These are phyloP conservation scores for Botrytis cinerea DNA, from an alignment of 2,329 filamentous ascomycete genomes.

Conservation along the genomic window DNA sequence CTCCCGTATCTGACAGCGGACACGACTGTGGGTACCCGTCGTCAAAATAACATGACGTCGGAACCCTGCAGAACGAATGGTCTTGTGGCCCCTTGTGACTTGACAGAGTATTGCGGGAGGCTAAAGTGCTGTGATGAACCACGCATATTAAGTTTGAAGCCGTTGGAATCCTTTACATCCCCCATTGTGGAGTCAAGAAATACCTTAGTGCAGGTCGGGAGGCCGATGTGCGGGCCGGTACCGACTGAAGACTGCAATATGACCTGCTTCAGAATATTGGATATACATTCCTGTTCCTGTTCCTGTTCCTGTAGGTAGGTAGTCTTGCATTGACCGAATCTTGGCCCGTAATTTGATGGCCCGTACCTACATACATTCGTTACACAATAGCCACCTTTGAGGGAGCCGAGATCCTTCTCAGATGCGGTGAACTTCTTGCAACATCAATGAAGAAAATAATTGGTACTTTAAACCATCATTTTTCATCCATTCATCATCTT, in stretches of 20 bases:
- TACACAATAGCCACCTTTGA: conserved; percentile 10
- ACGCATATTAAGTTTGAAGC: conserved; percentile 24
- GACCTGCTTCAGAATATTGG: background rate
- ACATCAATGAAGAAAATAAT: background rate
- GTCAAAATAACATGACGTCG: conserved; percentile 37
- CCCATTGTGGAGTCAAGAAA: conserved; percentile 24
- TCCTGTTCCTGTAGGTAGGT: conserved; percentile 12
- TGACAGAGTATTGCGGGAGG: conserved; percentile 12
- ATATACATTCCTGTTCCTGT: conserved; percentile 7
- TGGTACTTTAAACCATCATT: background rate
- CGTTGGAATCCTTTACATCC: conserved; percentile 20
- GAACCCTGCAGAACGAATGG: conserved; percentile 35
- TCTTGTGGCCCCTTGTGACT: conserved; percentile 28
- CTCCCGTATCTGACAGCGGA: conserved; percentile 35
- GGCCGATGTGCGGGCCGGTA: conserved; percentile 22
- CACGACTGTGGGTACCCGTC: conserved; percentile 32
- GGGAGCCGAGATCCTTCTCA: conserved; percentile 7
- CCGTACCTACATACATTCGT: conserved; percentile 10
- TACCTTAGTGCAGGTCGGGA: conserved; percentile 19
- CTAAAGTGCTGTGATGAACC: conserved; percentile 26
- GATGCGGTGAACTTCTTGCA: background rate
- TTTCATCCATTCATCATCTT: conserved; percentile 1
- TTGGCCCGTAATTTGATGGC: conserved; percentile 5
- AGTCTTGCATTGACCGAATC: conserved; percentile 14
- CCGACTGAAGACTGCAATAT: conserved; percentile 21